A percentile compares a stretch with the other conserved stretches of the same genome.
Evolutionary conservation across 2,329 filamentous ascomycete genomes (phyloP).

Genomic region (Diplodia mutila): DNA sequence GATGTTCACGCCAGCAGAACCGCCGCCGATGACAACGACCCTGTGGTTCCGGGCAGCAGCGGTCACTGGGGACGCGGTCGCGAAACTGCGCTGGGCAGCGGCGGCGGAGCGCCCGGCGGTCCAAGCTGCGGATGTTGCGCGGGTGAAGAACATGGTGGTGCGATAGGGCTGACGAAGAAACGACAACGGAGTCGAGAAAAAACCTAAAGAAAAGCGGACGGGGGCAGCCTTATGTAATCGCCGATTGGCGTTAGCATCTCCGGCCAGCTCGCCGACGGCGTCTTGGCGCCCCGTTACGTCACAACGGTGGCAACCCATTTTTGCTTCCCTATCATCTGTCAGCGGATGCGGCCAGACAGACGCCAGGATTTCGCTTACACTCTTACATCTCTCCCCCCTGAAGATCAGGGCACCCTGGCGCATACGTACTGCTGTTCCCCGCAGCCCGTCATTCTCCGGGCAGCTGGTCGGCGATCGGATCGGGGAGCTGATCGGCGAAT

Average conservation of each 20-base stretch:
- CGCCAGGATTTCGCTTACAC: too few relatives aligned
- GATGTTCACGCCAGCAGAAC: slow-evolving; percentile 66
- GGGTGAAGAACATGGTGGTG: slow-evolving; percentile 8
- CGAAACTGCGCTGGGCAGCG: neutral
- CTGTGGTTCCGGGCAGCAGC: slow-evolving; percentile 57
- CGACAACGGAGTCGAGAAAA: neutral
- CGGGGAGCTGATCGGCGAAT: too few relatives aligned
- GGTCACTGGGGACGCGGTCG: slow-evolving; percentile 29
- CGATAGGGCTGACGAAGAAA: neutral
- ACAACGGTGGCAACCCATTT: neutral
- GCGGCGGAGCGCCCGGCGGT: slow-evolving; percentile 10
- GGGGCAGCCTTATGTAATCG: neutral
- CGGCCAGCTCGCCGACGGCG: neutral
- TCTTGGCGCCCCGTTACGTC: neutral
- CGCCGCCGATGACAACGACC: slow-evolving; percentile 69
- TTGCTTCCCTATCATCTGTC: too few relatives aligned
- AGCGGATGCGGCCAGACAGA: too few relatives aligned
- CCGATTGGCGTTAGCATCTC: neutral
- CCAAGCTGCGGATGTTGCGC: neutral
- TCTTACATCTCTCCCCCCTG: too few relatives aligned
- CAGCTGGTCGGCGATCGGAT: too few relatives aligned
- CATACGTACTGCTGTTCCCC: too few relatives aligned
- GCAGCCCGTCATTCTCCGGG: too few relatives aligned
- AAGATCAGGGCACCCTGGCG: too few relatives aligned
- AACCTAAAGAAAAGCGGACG: neutral